Conservation (phyloP, 192 early-diverging fungal genomes). For the Jimgerdemannia lactiflua region DNA sequence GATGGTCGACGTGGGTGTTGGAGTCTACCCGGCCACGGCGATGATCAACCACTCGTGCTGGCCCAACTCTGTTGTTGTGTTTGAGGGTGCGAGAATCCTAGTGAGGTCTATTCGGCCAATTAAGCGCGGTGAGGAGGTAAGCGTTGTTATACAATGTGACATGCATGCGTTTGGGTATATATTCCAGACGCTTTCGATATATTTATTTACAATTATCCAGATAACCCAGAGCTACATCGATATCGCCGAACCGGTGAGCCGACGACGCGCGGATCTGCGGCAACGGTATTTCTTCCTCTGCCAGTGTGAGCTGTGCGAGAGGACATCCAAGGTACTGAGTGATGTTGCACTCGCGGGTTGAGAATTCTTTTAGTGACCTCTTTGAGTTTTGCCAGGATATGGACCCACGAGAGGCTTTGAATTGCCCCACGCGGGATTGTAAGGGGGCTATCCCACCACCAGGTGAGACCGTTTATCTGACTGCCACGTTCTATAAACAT, state of each 20-base stretch:
- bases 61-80: constrained; percentile 37
- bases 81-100: constrained; percentile 22
- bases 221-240: constrained; percentile 34
- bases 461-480: background rate
- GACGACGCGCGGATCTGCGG: constrained; percentile 29
- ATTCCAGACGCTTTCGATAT: background rate
- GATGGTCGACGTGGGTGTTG: constrained; percentile 37
- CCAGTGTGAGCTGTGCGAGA: constrained; percentile 23
- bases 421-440: constrained; percentile 10
- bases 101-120: constrained; percentile 30
- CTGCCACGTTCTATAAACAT: too few species aligned
- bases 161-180: background rate
- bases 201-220: constrained; percentile 1
- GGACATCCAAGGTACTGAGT: background rate
- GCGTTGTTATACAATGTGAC: too few species aligned
- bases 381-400: background rate
- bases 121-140: constrained; percentile 33
- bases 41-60: constrained; percentile 46
- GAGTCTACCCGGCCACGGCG: constrained; percentile 32
- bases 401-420: constrained; percentile 15
- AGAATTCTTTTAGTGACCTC: background rate
- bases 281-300: constrained; percentile 40
- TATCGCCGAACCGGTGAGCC: constrained; percentile 18
- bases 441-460: constrained; percentile 12
- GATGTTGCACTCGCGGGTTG: too few species aligned